Evolutionary conservation across 768 basidiomycete species (phyloP).

Genomic region (Lactarius evosmus): DNA sequence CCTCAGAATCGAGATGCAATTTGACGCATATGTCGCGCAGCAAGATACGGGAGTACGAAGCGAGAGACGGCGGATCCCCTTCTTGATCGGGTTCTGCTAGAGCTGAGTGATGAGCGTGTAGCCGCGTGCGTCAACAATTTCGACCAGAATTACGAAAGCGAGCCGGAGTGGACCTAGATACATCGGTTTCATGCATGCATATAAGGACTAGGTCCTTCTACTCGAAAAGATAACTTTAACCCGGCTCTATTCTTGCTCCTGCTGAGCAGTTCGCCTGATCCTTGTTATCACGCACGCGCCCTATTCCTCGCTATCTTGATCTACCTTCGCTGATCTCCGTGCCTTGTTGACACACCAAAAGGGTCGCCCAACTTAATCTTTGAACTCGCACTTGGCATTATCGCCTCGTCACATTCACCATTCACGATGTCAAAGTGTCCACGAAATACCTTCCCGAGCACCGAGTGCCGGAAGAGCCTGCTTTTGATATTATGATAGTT

Average conservation of each 20-base stretch:
- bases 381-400: too few species aligned
- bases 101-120: conserved; percentile 90
- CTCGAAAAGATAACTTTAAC: too few species aligned
- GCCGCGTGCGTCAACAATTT: conserved; percentile 73
- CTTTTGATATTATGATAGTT: conserved; percentile 39
- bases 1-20: conserved; percentile 91
- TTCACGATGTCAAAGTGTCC: conserved; percentile 97
- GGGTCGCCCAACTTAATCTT: too few species aligned
- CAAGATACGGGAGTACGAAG: conserved; percentile 95
- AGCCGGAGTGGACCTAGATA: conserved; percentile 91
- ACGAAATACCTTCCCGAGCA: conserved; percentile 78
- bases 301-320: too few species aligned
- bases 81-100: conserved; percentile 99
- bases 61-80: conserved; percentile 90
- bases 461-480: conserved; percentile 83
- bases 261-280: too few species aligned
- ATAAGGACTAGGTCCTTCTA: too few species aligned
- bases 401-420: too few species aligned
- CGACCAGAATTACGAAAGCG: conserved; percentile 85
- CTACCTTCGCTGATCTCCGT: too few species aligned
- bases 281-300: too few species aligned
- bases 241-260: too few species aligned
- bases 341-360: too few species aligned
- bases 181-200: too few species aligned
- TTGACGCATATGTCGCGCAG: conserved; percentile 93